These are phyloP conservation scores for Aspergillus quadricinctus DNA, from an alignment of 2,329 filamentous ascomycete genomes.

Conservation along the genomic window DNA sequence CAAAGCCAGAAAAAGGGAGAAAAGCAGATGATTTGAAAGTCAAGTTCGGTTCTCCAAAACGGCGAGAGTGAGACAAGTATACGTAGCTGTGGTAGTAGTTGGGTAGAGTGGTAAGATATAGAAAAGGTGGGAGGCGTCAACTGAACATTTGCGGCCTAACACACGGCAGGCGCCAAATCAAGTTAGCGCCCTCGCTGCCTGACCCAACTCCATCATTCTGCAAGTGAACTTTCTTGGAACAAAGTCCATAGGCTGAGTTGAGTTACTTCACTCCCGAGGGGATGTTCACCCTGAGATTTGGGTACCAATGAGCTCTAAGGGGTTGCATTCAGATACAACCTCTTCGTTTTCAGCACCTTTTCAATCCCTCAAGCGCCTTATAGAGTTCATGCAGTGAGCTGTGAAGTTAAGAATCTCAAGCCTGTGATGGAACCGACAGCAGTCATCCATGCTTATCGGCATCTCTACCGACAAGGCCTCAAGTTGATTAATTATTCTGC, in stretches of 20 bases:
- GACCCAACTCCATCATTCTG: background rate
- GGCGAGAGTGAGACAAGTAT: background rate
- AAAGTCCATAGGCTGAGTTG: background rate
- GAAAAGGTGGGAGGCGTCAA: constrained; percentile 11
- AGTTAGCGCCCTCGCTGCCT: constrained; percentile 4
- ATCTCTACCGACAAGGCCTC: constrained; percentile 51
- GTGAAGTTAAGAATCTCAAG: constrained; percentile 5
- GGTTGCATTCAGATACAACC: background rate
- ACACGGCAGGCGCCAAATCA: constrained; percentile 8
- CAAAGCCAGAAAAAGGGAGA: background rate
- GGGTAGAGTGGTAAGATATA: constrained; percentile 1
- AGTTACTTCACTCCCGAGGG: background rate
- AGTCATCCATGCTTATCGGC: constrained; percentile 53
- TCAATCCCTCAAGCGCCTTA: background rate
- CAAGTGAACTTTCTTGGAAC: background rate
- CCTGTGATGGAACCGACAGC: constrained; percentile 19
- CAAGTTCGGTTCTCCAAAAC: background rate
- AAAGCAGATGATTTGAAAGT: background rate
- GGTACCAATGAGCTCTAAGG: background rate
- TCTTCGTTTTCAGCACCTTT: background rate
- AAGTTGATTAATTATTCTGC: constrained; percentile 54
- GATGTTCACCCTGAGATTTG: background rate
- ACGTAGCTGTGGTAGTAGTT: background rate
- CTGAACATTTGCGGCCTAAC: constrained; percentile 20
- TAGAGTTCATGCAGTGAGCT: constrained; percentile 3